These are phyloP conservation scores for Suhomyces vadensis DNA, from an alignment of 805 yeast genomes.

Conservation along the genomic window DNA sequence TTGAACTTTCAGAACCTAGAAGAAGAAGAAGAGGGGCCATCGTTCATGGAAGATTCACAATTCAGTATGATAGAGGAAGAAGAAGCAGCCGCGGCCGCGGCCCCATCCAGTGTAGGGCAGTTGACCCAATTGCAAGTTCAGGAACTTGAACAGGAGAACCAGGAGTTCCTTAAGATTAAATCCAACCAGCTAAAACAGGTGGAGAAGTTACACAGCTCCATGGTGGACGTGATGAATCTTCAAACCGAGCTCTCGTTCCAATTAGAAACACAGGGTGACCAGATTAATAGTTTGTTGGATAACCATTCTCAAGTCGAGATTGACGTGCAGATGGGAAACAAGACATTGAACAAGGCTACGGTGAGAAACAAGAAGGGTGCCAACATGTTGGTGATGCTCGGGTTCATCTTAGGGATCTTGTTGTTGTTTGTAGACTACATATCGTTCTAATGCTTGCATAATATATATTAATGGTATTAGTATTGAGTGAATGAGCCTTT, in stretches of 20 bases:
- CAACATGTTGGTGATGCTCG: slow-evolving; percentile 53
- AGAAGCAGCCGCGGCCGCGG: slow-evolving; percentile 1
- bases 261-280: slow-evolving; percentile 68
- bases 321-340: slow-evolving; percentile 72
- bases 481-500: neutral
- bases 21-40: slow-evolving; percentile 27
- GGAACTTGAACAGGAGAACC: slow-evolving; percentile 58
- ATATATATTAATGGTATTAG: neutral
- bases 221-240: slow-evolving; percentile 70
- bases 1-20: slow-evolving; percentile 44
- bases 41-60: neutral
- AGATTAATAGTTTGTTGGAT: slow-evolving; percentile 60
- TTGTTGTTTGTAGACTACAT: slow-evolving; percentile 57
- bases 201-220: slow-evolving; percentile 58
- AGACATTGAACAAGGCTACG: slow-evolving; percentile 67
- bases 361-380: slow-evolving; percentile 61
- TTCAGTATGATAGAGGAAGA: neutral
- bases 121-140: slow-evolving; percentile 58
- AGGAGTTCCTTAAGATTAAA: slow-evolving; percentile 54
- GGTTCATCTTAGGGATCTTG: slow-evolving; percentile 56
- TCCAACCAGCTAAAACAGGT: slow-evolving; percentile 62
- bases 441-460: slow-evolving; percentile 12
- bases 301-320: slow-evolving; percentile 65
- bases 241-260: slow-evolving; percentile 77
- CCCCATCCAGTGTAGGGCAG: slow-evolving; percentile 11